These are phyloP conservation scores for Tilletia horrida DNA, from an alignment of 1,284 basidiomycete genomes.

Conservation along the genomic window DNA sequence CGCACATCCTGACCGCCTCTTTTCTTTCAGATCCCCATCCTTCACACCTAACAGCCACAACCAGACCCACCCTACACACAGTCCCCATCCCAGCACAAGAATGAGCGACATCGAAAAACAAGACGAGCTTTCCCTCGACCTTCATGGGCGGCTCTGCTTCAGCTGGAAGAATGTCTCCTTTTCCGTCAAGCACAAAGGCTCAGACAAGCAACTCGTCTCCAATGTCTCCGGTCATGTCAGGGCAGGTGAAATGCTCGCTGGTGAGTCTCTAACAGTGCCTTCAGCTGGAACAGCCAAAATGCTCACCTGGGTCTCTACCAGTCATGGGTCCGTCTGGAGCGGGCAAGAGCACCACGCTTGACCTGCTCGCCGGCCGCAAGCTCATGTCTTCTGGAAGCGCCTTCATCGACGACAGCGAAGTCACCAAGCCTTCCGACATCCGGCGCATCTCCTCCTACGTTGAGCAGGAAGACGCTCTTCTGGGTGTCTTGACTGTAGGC, in stretches of 20 bases:
- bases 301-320: slow-evolving; percentile 16
- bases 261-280: too few relatives aligned
- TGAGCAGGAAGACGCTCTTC: slow-evolving; percentile 56
- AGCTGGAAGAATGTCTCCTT: neutral
- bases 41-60: too few relatives aligned
- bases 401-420: slow-evolving; percentile 7
- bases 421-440: slow-evolving; percentile 20
- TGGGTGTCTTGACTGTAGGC: slow-evolving; percentile 56
- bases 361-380: slow-evolving; percentile 53
- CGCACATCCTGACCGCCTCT: too few relatives aligned
- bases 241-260: slow-evolving; percentile 19
- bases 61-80: neutral
- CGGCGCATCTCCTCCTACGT: slow-evolving; percentile 49
- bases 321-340: slow-evolving; percentile 55
- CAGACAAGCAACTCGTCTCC: slow-evolving; percentile 17
- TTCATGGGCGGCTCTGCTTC: neutral
- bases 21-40: too few relatives aligned
- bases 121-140: neutral
- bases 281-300: too few relatives aligned
- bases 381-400: neutral
- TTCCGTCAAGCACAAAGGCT: neutral
- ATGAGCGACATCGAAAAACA: slow-evolving; percentile 7
- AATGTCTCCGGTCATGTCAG: slow-evolving; percentile 11
- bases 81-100: neutral
- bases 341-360: slow-evolving; percentile 57